Conservation (phyloP, 2,329 filamentous ascomycete genomes). For the Teratosphaeria zuluensis region DNA sequence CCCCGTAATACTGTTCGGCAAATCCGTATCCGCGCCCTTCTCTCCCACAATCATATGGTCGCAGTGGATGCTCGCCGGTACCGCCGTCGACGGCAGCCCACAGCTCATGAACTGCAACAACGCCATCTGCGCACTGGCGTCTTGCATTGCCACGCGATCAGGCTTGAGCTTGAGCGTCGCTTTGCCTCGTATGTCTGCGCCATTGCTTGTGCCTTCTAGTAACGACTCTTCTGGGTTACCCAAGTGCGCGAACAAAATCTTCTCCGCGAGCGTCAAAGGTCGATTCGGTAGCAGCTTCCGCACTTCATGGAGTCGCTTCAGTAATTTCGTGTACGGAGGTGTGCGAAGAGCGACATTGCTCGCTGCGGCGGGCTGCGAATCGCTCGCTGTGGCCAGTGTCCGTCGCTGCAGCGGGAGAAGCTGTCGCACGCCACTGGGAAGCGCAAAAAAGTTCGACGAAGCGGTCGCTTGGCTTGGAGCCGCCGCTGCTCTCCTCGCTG, state of each 20-base stretch:
- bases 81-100: conserved; percentile 75
- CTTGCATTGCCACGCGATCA: conserved; percentile 97
- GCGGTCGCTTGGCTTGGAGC: not conserved
- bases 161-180: conserved; percentile 96
- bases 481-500: not conserved
- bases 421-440: conserved; percentile 7
- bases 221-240: conserved; percentile 83
- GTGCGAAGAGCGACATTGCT: conserved; percentile 44
- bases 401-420: conserved; percentile 15
- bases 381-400: conserved; percentile 23
- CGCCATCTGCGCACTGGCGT: conserved; percentile 97
- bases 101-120: conserved; percentile 98
- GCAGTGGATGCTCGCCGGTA: conserved; percentile 96
- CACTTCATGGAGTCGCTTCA: conserved; percentile 67
- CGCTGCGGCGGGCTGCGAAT: conserved; percentile 11
- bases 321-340: conserved; percentile 74
- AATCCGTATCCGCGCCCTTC: conserved; percentile 75
- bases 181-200: conserved; percentile 70
- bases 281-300: conserved; percentile 54
- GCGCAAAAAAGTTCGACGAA: conserved; percentile 1
- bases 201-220: conserved; percentile 72
- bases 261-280: conserved; percentile 81
- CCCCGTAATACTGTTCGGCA: conserved; percentile 73
- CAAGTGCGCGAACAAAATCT: conserved; percentile 95
- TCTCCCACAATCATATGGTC: conserved; percentile 98